Conservation (phyloP, 2,329 filamentous ascomycete species). For the Fusarium tupiense region DNA sequence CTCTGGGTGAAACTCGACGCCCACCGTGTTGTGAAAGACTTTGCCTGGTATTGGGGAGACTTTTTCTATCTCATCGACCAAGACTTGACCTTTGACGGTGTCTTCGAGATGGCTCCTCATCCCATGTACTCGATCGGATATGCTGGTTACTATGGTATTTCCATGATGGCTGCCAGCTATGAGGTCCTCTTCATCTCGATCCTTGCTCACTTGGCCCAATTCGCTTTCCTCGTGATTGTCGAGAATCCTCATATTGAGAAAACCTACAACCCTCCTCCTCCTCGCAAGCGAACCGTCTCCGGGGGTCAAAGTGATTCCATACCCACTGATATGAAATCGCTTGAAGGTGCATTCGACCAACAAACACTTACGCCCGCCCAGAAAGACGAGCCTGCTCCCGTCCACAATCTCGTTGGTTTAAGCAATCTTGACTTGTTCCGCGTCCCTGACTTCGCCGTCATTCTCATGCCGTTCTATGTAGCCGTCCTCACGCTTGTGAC, state of each 20-base stretch:
- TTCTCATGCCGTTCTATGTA: constrained; percentile 81
- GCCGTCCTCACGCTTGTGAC: constrained; percentile 78
- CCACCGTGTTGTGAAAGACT: constrained; percentile 97
- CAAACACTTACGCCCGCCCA: constrained; percentile 36
- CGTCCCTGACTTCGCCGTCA: constrained; percentile 82
- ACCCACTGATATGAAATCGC: constrained; percentile 39
- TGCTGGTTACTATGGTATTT: constrained; percentile 97
- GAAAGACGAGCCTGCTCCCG: constrained; percentile 65
- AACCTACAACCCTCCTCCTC: constrained; percentile 91
- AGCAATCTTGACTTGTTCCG: constrained; percentile 89
- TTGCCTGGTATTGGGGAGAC: constrained; percentile 99
- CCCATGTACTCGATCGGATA: constrained; percentile 99
- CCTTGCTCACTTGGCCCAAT: constrained; percentile 91
- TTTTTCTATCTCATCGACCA: constrained; percentile 99
- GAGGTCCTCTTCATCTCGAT: constrained; percentile 98
- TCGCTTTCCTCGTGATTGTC: constrained; percentile 88
- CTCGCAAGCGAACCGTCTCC: constrained; percentile 66
- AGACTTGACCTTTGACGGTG: constrained; percentile 96
- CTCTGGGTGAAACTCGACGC: constrained; percentile 99
- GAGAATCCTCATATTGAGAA: constrained; percentile 99
- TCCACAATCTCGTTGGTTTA: constrained; percentile 86
- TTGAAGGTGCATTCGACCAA: constrained; percentile 38
- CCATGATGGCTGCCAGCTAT: constrained; percentile 97
- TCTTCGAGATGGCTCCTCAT: constrained; percentile 98
- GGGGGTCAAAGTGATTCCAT: constrained; percentile 46